A percentile compares a stretch with the other conserved stretches of the same genome.
Conservation (phyloP, 179 eudicot species). For the Dionaea muscipula region DNA sequence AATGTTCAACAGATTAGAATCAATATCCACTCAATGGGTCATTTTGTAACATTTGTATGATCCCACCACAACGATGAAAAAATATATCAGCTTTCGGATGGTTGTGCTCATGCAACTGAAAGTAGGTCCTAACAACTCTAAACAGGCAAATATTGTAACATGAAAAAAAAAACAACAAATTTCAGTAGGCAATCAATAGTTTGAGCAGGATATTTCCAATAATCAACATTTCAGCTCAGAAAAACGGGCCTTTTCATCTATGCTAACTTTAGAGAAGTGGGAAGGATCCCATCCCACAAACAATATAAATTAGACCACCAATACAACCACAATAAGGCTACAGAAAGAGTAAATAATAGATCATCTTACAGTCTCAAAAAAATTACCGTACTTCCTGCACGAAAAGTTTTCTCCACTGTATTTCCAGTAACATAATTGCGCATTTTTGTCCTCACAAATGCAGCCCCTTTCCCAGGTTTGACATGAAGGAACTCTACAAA, state of each 20-base stretch:
- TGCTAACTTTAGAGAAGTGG: not conserved
- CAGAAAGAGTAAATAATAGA: constrained; percentile 4
- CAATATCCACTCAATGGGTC: not conserved
- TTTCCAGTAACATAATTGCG: constrained; percentile 76
- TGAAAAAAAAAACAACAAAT: too few relatives aligned
- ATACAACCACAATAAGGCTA: constrained; percentile 1
- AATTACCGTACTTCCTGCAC: constrained; percentile 84
- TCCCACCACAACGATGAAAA: not conserved
- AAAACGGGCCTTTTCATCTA: too few relatives aligned
- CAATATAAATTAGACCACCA: not conserved
- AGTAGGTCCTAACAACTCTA: too few relatives aligned
- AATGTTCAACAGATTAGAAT: constrained; percentile 6
- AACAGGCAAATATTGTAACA: too few relatives aligned
- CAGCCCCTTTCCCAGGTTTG: constrained; percentile 98
- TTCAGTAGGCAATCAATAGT: too few relatives aligned
- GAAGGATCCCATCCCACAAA: not conserved
- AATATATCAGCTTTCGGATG: not conserved
- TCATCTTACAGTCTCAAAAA: constrained; percentile 2
- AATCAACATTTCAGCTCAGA: too few relatives aligned
- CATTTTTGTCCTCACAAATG: constrained; percentile 85
- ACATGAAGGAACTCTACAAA: constrained; percentile 83
- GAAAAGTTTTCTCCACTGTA: constrained; percentile 84
- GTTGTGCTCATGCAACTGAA: not conserved
- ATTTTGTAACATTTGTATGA: not conserved
- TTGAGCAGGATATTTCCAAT: too few relatives aligned